phyloP scores from a whole-genome alignment of 129 eudicot species.

The Flaveria linearis region DNA sequence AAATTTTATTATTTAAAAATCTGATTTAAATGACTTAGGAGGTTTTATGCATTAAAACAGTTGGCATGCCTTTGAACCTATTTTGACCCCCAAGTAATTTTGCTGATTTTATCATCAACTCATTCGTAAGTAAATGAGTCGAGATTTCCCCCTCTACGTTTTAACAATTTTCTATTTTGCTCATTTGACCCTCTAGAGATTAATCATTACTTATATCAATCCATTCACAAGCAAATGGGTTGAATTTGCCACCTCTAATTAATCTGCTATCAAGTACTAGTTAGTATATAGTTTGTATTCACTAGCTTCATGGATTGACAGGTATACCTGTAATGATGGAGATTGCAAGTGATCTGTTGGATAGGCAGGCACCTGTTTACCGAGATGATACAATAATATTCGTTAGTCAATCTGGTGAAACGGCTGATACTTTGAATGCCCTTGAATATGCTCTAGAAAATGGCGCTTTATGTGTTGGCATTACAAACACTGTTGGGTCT shows the following conservation, averaged over 20 bases:
- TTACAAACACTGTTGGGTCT: conserved; percentile 99
- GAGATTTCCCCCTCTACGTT: not conserved
- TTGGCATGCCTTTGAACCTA: not conserved
- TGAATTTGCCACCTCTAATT: not conserved
- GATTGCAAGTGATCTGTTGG: conserved; percentile 94
- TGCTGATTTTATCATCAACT: not conserved
- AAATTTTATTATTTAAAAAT: not conserved
- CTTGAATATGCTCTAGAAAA: conserved; percentile 87
- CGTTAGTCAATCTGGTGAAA: conserved; percentile 99
- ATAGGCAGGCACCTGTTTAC: conserved; percentile 91
- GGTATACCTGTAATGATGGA: conserved; percentile 96
- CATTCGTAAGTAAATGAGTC: not conserved
- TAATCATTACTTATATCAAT: not conserved
- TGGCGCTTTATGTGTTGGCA: conserved; percentile 98
- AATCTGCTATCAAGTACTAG: not conserved
- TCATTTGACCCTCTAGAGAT: not conserved
- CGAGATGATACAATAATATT: conserved; percentile 93
- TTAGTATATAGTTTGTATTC: conserved; percentile 4
- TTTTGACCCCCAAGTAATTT: not conserved
- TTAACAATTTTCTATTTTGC: not conserved
- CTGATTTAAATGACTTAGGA: not conserved
- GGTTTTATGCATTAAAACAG: conserved; percentile 5
- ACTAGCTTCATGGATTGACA: conserved; percentile 24
- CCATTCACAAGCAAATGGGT: not conserved
- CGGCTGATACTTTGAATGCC: conserved; percentile 93